Percentiles rank a stretch among this genome's conserved stretches.
Evolutionary conservation across 345 rosid species (phyloP).

Genomic region (Balakata baccata): DNA sequence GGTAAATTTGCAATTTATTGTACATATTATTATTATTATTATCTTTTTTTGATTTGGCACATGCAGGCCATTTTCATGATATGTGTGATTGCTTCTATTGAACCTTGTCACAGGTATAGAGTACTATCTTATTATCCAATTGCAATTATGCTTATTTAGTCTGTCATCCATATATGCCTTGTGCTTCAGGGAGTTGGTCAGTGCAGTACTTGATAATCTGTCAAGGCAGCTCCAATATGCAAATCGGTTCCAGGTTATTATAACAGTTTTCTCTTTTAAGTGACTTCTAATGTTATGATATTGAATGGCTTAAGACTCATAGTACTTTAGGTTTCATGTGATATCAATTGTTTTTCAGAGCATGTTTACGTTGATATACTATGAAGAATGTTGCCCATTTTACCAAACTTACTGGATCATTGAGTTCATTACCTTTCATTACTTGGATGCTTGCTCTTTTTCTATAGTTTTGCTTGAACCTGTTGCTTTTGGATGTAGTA

Average conservation of each 20-base stretch:
- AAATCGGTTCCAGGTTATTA: conserved; percentile 67
- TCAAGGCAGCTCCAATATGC: conserved; percentile 70
- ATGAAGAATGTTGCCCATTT: not conserved
- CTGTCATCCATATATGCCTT: conserved; percentile 8
- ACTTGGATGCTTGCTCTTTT: not conserved
- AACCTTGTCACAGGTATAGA: conserved; percentile 73
- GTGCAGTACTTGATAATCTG: conserved; percentile 57
- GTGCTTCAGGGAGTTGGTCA: conserved; percentile 72
- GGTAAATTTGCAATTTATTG: not conserved
- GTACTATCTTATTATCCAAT: not conserved
- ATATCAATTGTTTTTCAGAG: not conserved
- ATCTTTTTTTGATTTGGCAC: conserved; percentile 12
- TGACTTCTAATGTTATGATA: not conserved
- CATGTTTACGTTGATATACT: not conserved
- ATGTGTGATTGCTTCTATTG: conserved; percentile 71
- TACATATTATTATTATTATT: not conserved
- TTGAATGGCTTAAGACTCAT: not conserved
- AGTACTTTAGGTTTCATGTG: not conserved
- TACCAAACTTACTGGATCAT: not conserved
- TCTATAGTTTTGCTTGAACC: conserved; percentile 15
- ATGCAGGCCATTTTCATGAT: conserved; percentile 89
- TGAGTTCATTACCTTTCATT: not conserved
- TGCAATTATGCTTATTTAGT: not conserved
- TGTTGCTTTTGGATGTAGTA: conserved; percentile 48
- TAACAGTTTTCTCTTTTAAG: conserved; percentile 11